These are phyloP conservation scores for Cladophialophora psammophila DNA, from an alignment of 2,329 filamentous ascomycete species.

Conservation along the genomic window DNA sequence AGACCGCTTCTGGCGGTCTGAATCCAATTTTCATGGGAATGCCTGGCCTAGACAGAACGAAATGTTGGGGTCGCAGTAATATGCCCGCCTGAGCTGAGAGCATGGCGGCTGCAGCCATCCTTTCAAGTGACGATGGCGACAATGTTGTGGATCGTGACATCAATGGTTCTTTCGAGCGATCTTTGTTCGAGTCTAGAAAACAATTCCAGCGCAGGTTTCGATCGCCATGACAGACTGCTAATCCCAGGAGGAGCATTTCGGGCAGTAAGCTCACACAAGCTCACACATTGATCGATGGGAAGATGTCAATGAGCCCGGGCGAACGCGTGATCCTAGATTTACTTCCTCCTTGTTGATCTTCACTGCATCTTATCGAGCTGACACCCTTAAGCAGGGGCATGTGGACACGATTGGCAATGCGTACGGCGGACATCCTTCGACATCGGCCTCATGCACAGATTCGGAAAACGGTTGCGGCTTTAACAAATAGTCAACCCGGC, in stretches of 20 bases:
- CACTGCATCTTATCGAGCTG: not conserved
- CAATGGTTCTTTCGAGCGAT: not conserved
- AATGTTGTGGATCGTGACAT: not conserved
- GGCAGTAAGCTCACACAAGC: not conserved
- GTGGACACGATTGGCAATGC: not conserved
- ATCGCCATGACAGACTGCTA: not conserved
- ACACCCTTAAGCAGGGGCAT: not conserved
- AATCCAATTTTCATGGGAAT: not conserved
- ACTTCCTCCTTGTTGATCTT: not conserved
- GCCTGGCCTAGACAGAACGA: not conserved
- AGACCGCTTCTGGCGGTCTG: not conserved
- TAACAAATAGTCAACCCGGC: not conserved
- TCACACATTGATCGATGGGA: not conserved
- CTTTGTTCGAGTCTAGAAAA: not conserved
- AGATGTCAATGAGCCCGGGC: not conserved
- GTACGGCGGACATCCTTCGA: not conserved
- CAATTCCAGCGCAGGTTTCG: not conserved
- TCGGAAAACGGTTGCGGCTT: not conserved
- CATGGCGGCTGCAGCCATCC: not conserved
- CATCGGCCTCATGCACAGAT: slow-evolving; percentile 1
- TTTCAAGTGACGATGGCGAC: not conserved
- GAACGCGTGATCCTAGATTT: not conserved
- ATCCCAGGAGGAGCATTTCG: not conserved
- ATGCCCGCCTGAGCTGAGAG: not conserved
- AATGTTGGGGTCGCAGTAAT: not conserved